Evolutionary conservation across 306 rosid genomes (phyloP).

Genomic region (Corylus avellana): DNA sequence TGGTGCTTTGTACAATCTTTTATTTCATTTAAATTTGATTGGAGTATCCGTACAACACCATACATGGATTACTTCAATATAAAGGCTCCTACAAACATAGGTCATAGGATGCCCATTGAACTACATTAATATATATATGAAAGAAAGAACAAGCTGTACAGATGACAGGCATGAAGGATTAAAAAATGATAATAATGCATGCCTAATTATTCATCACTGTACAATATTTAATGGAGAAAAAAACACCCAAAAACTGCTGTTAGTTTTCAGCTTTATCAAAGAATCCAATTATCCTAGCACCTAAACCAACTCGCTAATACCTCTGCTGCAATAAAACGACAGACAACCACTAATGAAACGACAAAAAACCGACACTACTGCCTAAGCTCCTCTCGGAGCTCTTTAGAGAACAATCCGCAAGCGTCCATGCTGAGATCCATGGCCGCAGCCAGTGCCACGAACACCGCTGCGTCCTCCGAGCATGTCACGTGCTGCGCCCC

Average conservation of each 20-base stretch:
- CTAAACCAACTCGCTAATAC: no score
- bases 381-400: conserved; percentile 55
- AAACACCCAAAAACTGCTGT: conserved; percentile 14
- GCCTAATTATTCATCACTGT: conserved; percentile 30
- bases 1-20: no score
- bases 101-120: no score
- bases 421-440: conserved; percentile 64
- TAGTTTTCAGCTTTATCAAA: not conserved
- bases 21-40: no score
- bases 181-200: not conserved
- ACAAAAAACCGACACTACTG: conserved; percentile 29
- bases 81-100: no score
- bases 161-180: not conserved
- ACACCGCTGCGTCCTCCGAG: conserved; percentile 60
- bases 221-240: not conserved
- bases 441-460: conserved; percentile 59
- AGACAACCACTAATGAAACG: not conserved
- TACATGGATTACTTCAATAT: no score
- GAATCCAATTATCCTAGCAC: not conserved
- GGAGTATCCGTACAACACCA: no score
- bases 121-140: no score
- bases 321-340: conserved; percentile 30
- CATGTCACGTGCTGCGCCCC: conserved; percentile 59
- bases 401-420: conserved; percentile 53
- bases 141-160: not conserved